phyloP scores from a whole-genome alignment of 441 rosid species.

The Isatis lusitanica region DNA sequence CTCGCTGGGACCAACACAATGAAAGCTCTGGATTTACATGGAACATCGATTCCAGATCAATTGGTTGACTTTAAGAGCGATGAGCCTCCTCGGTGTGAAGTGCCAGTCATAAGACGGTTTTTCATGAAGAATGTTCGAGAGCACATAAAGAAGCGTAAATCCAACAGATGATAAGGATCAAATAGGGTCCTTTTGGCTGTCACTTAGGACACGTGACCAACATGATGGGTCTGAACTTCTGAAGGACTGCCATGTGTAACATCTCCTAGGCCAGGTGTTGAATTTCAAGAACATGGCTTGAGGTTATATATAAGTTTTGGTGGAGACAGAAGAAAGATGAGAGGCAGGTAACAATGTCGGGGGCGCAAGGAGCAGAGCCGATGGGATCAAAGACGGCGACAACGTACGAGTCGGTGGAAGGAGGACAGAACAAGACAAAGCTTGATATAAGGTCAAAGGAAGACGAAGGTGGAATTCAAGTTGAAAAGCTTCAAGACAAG shows the following conservation, averaged over 20 bases:
- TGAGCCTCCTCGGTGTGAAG: conserved; percentile 26
- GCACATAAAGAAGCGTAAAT: conserved; percentile 11
- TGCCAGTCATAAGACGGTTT: conserved; percentile 24
- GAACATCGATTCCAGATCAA: conserved; percentile 28
- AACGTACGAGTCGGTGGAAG: conserved; percentile 33
- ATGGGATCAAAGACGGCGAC: conserved; percentile 37
- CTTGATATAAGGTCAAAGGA: conserved; percentile 32
- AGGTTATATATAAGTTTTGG: not conserved
- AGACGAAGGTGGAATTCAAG: conserved; percentile 41
- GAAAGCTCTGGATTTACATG: conserved; percentile 31
- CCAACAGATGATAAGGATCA: conserved; percentile 17
- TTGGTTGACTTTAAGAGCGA: not conserved
- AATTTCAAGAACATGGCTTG: not conserved
- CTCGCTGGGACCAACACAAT: conserved; percentile 13
- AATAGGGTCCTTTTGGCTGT: not conserved
- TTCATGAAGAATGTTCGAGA: conserved; percentile 30
- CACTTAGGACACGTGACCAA: conserved; percentile 11
- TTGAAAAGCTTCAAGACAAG: conserved; percentile 35
- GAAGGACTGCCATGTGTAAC: conserved; percentile 5
- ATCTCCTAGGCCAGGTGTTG: conserved; percentile 9
- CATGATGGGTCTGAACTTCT: not conserved
- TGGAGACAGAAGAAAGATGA: not conserved
- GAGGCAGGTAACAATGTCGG: conserved; percentile 23
- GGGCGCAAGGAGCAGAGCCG: conserved; percentile 44
- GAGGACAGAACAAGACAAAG: conserved; percentile 41